Base-by-base conservation (phyloP, 495 filamentous ascomycete species). In the Penicillium coffeae region DNA sequence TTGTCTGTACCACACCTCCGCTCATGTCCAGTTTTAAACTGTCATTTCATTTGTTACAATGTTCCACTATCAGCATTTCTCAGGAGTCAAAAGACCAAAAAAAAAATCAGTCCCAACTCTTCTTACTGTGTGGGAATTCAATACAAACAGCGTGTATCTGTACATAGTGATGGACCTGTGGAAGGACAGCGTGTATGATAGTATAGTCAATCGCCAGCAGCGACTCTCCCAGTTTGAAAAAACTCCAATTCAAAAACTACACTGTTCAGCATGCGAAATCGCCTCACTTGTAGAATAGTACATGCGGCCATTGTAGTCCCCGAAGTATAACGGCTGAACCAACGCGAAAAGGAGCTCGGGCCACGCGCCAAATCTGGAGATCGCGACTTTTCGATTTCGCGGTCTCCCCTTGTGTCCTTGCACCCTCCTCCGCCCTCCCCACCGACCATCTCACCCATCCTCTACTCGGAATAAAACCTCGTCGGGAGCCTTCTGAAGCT, bases 341-440 rank as follows among this genome's bases (percentile, higher is more conserved):
- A 54, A 58, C 55, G 51, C 55, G 55, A 44, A 55, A 51, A 42
- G 55, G 64, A 69, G 70, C 70, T 71, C 68, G 70, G 70, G 60
- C 66, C 69, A 68, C 38, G 51, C 47, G 58, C 58, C 52, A 47
- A 63, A 58, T 51, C 52, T 60, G 68, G 56, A 66, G 65, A 71
- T 71, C 69, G 69, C 69, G 69, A 71, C 68, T 70, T 66, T 60
- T 55, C 51, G 50, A 61, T 59, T 55, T 65, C 63, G 67, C 64
- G 63, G 60, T 50, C 50, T 53, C 48, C 48, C 50, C 39, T 54
- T 55, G 50, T 54, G 33, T 52, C 52, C 47, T 43, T 41, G 33
- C 54, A 51, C 45, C n/a, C 15, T 45, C 41, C 45, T 32, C 45
- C 38, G 30, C 47, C 36, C 35, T 39, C 42, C 21, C 42, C 38